phyloP scores from a whole-genome alignment of 2,329 filamentous ascomycete species.

The Beauveria sp. region DNA sequence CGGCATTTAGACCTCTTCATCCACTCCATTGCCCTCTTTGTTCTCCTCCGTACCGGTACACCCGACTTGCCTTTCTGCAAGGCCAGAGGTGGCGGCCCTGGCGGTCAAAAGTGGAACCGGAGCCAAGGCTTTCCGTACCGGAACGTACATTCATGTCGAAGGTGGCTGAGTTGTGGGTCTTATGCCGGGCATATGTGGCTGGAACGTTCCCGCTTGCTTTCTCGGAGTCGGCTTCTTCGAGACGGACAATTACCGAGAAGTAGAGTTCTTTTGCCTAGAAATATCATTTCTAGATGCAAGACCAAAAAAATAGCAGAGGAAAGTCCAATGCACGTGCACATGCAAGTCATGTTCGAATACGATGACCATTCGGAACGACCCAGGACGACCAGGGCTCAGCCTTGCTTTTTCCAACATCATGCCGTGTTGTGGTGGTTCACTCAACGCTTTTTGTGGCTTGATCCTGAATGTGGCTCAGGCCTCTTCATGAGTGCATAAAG shows the following conservation, averaged over 20 bases:
- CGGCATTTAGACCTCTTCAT: background rate
- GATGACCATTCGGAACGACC: background rate
- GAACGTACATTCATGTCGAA: background rate
- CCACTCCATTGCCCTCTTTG: background rate
- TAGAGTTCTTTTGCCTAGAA: too few species aligned
- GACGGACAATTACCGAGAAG: too few species aligned
- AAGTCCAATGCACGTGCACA: too few species aligned
- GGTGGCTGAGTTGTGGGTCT: background rate
- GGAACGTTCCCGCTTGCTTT: background rate
- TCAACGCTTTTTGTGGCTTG: background rate
- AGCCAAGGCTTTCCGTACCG: slow-evolving; percentile 1
- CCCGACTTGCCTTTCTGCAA: background rate
- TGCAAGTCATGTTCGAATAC: background rate
- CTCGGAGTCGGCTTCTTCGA: background rate
- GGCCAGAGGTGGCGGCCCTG: background rate
- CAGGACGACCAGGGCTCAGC: background rate
- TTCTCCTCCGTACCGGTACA: too few species aligned
- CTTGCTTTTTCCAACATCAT: too few species aligned
- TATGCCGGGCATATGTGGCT: background rate
- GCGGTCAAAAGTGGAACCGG: slow-evolving; percentile 9
- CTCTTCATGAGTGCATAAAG: background rate
- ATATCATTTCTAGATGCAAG: too few species aligned
- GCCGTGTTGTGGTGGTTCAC: background rate
- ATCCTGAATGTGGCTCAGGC: background rate
- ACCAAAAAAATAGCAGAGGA: background rate